phyloP scores from a whole-genome alignment of 176 grass and related monocot genomes.

The Triticum dicoccoides region DNA sequence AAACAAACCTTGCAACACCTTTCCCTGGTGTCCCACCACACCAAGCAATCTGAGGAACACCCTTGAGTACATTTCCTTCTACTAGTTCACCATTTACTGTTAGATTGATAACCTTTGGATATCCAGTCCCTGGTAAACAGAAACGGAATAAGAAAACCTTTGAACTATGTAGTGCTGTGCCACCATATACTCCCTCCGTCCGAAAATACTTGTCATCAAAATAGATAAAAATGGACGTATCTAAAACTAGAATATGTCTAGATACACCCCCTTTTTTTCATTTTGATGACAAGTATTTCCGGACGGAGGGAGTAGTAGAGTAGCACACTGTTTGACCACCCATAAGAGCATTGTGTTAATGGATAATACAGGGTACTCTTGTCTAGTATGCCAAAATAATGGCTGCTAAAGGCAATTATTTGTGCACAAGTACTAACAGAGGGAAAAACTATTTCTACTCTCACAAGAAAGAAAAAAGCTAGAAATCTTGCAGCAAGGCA shows the following conservation, averaged over 20 bases:
- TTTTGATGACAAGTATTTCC: too few species aligned
- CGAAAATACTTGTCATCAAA: too few species aligned
- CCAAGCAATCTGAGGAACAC: constrained; percentile 89
- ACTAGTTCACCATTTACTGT: constrained; percentile 75
- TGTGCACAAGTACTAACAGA: background rate
- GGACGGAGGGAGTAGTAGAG: background rate
- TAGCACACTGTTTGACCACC: background rate
- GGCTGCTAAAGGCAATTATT: background rate
- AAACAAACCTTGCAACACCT: constrained; percentile 79
- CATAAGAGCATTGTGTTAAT: constrained; percentile 14
- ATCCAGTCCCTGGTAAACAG: constrained; percentile 76
- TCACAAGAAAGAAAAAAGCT: background rate
- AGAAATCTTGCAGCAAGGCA: background rate
- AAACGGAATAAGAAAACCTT: constrained; percentile 21
- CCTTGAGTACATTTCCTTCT: constrained; percentile 84
- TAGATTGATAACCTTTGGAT: constrained; percentile 84
- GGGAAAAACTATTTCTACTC: background rate
- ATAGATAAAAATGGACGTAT: too few species aligned
- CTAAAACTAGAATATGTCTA: too few species aligned
- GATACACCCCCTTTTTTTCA: too few species aligned
- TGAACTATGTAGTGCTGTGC: background rate
- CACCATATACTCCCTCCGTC: background rate
- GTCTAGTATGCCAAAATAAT: background rate
- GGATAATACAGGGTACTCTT: background rate
- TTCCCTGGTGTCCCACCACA: constrained; percentile 86